Evolutionary conservation across 2,329 filamentous ascomycete genomes (phyloP).

Genomic region (Fusarium decemcellulare): DNA sequence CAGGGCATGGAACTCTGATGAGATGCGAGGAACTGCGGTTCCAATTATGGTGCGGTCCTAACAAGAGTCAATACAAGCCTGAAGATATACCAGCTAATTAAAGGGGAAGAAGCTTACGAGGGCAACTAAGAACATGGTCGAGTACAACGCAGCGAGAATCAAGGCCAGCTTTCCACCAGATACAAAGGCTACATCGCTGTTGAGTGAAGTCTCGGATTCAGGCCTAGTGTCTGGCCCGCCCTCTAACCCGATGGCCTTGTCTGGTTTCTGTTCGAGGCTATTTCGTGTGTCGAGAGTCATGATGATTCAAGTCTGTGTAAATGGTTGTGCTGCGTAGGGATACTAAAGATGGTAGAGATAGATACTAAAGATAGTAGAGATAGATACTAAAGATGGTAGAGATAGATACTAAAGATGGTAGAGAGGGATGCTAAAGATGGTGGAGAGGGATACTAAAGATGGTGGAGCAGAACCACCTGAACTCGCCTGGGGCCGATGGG

Average conservation of each 20-base stretch:
- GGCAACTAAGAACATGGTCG: constrained; percentile 22
- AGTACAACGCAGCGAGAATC: constrained; percentile 20
- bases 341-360: no score
- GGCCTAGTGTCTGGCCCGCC: not conserved
- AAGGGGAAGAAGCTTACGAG: not conserved
- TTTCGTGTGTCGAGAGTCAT: not conserved
- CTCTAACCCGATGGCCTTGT: not conserved
- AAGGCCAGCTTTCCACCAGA: constrained; percentile 16
- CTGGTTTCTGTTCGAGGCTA: no score
- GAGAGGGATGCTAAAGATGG: not conserved
- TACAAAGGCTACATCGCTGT: not conserved
- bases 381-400: no score
- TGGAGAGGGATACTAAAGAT: not conserved
- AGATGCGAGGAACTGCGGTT: constrained; percentile 24
- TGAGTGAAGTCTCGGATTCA: not conserved
- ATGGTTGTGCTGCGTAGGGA: not conserved
- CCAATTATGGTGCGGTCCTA: constrained; percentile 27
- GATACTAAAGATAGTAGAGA: no score
- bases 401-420: no score
- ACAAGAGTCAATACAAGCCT: not conserved
- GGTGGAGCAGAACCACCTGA: not conserved
- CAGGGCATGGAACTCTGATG: constrained; percentile 55
- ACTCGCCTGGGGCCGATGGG: not conserved
- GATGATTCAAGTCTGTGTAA: not conserved
- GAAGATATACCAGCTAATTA: not conserved